Conservation (phyloP, 805 yeast genomes). For the Myxozyma sirexii region DNA sequence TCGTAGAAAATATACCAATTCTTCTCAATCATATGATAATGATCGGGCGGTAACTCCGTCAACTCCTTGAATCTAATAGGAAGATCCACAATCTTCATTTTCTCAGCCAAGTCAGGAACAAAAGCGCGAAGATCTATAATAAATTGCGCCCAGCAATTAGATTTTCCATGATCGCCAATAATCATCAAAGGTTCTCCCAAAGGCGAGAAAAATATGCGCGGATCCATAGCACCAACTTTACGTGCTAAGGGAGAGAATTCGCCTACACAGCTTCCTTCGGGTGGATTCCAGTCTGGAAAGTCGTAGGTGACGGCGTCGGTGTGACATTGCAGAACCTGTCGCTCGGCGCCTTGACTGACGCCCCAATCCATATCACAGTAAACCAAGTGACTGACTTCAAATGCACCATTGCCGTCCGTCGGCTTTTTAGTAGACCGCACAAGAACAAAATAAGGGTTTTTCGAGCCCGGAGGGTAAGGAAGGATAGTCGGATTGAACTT, state of each 20-base stretch:
- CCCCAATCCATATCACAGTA: conserved; percentile 28
- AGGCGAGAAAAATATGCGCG: conserved; percentile 27
- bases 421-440: not conserved
- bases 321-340: conserved; percentile 14
- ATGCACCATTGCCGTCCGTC: too few relatives aligned
- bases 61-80: conserved; percentile 18
- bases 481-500: conserved; percentile 21
- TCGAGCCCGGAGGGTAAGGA: conserved; percentile 19
- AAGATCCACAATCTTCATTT: conserved; percentile 15
- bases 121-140: conserved; percentile 25
- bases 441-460: conserved; percentile 21
- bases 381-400: conserved; percentile 11
- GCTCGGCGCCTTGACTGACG: not conserved
- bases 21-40: conserved; percentile 10
- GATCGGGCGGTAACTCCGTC: conserved; percentile 15
- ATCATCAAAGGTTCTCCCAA: conserved; percentile 29
- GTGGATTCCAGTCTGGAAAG: conserved; percentile 9
- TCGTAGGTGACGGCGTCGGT: not conserved
- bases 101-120: conserved; percentile 20
- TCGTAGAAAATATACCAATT: conserved; percentile 29
- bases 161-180: conserved; percentile 14
- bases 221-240: conserved; percentile 19
- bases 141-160: conserved; percentile 20
- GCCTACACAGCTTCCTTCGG: conserved; percentile 12
- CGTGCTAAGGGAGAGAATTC: not conserved